phyloP scores from a whole-genome alignment of 192 early-diverging fungal species.

The Endogone sp. region DNA sequence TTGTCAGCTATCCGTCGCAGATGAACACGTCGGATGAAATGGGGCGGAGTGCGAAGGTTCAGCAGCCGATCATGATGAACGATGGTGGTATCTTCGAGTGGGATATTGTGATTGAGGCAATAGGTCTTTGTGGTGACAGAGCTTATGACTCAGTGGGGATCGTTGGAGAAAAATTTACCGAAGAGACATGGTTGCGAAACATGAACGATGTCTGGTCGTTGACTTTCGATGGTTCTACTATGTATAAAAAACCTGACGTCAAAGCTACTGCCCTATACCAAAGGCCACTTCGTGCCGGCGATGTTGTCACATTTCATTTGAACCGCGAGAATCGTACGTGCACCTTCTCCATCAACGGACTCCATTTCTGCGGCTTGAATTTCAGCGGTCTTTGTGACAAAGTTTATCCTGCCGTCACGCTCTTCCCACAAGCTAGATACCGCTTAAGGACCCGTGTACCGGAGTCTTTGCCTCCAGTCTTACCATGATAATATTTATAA shows the following conservation, averaged over 20 bases:
- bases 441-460: not conserved
- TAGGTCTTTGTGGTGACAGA: not conserved
- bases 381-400: too few species aligned
- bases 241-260: too few species aligned
- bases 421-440: not conserved
- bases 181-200: too few species aligned
- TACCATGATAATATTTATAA: too few species aligned
- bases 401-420: not conserved
- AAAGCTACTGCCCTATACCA: not conserved
- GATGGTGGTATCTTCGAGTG: not conserved
- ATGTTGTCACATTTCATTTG: not conserved
- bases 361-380: too few species aligned
- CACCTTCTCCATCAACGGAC: too few species aligned
- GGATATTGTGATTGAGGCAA: not conserved
- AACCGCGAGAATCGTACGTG: too few species aligned
- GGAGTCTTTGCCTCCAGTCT: too few species aligned
- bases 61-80: not conserved
- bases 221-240: too few species aligned
- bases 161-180: not conserved
- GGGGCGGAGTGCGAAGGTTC: not conserved
- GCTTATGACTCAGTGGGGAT: not conserved
- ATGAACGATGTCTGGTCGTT: too few species aligned
- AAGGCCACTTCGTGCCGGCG: not conserved
- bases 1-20: not conserved
- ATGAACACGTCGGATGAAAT: too few species aligned